Evolutionary conservation across 768 basidiomycete species (phyloP).

Genomic region (Lepiota venenata): DNA sequence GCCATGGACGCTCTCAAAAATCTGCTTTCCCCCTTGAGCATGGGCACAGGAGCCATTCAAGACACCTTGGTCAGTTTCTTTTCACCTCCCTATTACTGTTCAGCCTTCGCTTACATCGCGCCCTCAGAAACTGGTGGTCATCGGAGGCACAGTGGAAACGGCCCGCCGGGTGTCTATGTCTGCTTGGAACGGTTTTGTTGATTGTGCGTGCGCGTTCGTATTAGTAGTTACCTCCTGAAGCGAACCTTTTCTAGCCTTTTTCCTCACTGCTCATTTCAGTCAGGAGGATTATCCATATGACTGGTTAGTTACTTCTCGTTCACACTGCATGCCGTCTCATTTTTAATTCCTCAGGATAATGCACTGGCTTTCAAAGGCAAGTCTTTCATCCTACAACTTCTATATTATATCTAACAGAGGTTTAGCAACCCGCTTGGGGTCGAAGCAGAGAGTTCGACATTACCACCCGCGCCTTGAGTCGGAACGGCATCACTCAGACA

Average conservation of each 20-base stretch:
- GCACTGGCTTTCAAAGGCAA: slow-evolving; percentile 85
- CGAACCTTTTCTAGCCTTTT: slow-evolving; percentile 55
- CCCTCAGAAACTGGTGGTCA: slow-evolving; percentile 80
- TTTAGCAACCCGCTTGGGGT: slow-evolving; percentile 88
- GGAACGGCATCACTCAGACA: slow-evolving; percentile 59
- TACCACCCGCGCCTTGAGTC: slow-evolving; percentile 70
- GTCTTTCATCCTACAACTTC: slow-evolving; percentile 6
- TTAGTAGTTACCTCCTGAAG: background rate
- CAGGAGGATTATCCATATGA: slow-evolving; percentile 88
- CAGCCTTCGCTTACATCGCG: slow-evolving; percentile 11
- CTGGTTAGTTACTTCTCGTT: slow-evolving; percentile 45
- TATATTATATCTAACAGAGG: slow-evolving; percentile 5
- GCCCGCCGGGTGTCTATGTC: slow-evolving; percentile 77
- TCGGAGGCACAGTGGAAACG: slow-evolving; percentile 86
- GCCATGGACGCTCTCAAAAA: slow-evolving; percentile 71
- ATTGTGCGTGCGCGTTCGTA: slow-evolving; percentile 50
- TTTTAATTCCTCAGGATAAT: slow-evolving; percentile 56
- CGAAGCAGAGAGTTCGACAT: slow-evolving; percentile 88
- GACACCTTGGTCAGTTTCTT: slow-evolving; percentile 63
- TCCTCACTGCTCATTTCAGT: slow-evolving; percentile 85
- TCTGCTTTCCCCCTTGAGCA: slow-evolving; percentile 67
- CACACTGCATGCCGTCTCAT: slow-evolving; percentile 11
- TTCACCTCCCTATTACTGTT: background rate
- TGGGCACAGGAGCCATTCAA: slow-evolving; percentile 67
- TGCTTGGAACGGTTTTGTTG: slow-evolving; percentile 88